Base-by-base conservation (phyloP, 805 yeast genomes). In the Starmera dryadoides region DNA sequence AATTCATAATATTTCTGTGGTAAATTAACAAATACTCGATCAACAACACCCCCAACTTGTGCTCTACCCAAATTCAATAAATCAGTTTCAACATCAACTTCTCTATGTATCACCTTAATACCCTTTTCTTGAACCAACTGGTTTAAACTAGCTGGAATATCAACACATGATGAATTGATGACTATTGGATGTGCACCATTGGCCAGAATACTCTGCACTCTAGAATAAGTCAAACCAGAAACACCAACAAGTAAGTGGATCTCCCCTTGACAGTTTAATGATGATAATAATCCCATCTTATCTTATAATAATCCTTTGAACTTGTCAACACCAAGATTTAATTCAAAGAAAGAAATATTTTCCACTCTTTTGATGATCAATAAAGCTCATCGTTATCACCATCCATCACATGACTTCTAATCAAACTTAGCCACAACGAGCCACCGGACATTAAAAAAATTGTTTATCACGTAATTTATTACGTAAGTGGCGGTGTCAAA, bases 21-120 rank as follows among this genome's bases (percentile, higher is more conserved):
- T 4, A 77, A 52, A 14, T 76, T 69, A 2, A 87, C 81, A 59
- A 84, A 88, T 2, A 86, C 89, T 41, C 77, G 66, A 56, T 89
- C 97, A 4, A 86, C 86, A 3, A 86, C 66, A 22, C 60, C 54
- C 35, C 74, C 79, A 4, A 82, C 87, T 20, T 73, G 73, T 0
- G 55, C 50, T 37, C 95, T 68, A 4, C 96, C 96, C 28, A 73
- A 52, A 0, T 68, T 60, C 2, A 66, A 61, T 30, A 87, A 60
- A 50, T 78, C 82, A 2, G 48, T 42, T 2, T 48, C 45, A 0
- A 62, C 23, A 15, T 62, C 55, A 42, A 74, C 74, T 2, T 45
- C 40, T 37, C 68, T 56, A 12, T 58, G 44, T 2, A 68, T 38
- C 17, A 62, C 42, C 19, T 40, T 39, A 7, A 69, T 52, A 8